Evolutionary conservation across 495 filamentous ascomycete genomes (phyloP), one percentile per base, ranked within the genome.

Genomic region (Hypoxylon fuscum): DNA sequence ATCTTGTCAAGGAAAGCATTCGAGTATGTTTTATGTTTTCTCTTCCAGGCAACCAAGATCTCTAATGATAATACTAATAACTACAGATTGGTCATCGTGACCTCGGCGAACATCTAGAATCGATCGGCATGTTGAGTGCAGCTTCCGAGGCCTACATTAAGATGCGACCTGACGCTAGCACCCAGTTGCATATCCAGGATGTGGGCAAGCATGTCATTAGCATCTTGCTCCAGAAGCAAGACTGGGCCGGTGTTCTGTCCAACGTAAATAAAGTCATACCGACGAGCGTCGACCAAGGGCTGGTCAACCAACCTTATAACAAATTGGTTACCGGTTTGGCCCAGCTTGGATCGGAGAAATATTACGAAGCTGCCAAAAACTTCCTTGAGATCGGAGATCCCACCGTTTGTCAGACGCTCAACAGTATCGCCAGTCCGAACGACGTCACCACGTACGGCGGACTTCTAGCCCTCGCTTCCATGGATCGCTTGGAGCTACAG

Each of bases 1-100:
- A 98, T 62, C 74, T 98, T 31, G 92, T 98, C 62, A 97, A 97
- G 72, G 95, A 98, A 75, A 97, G 93, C 75, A 97, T 98, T 59
- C 78, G 96, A 68, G 92, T 96, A 81, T 52, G 87, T 62, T 46
- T 15, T 96, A 81, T 52, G 87, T 62, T 46, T 15, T 25, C 23
- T 11, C 10, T n/a, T 22, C 73, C 15, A 12, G 22, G 18, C 3
- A 22, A 25, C 14, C 0, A 6, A 2, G 34, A 25, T 10, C 6
- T 31, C 21, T 18, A 3, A 31, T 54, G 11, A 52, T 45, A 8
- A 34, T 61, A 20, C 47, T 55, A 32, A 47, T 31, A 12, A 5
- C 32, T 25, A 17, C 38, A 81, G 77, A 82, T 82, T 64, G 79
- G 76, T 27, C 70, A 80, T 42, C 78, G 80, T 37, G 79, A 82